Conservation (phyloP, 352 stramenopile species). For the Elongisporangium senticosum region DNA sequence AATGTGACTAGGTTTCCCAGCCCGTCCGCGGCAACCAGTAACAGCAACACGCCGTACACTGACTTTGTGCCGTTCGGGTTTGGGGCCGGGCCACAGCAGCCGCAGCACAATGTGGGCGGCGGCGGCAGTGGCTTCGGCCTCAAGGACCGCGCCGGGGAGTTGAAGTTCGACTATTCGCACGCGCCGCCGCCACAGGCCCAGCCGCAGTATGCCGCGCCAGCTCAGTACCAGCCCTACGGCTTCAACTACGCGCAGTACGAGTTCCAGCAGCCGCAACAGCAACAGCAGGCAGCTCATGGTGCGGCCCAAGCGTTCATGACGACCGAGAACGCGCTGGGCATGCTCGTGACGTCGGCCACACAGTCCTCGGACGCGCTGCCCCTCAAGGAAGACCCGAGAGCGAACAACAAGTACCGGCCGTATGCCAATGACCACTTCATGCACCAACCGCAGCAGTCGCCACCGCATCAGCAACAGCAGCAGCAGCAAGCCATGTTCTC, state of each 20-base stretch:
- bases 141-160: background rate
- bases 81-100: background rate
- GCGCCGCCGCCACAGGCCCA: conserved; percentile 19
- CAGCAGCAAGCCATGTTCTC: conserved; percentile 13
- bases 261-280: conserved; percentile 17
- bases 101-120: conserved; percentile 1
- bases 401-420: conserved; percentile 29
- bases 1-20: too few species aligned
- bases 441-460: conserved; percentile 20
- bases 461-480: conserved; percentile 21
- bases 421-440: conserved; percentile 21
- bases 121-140: conserved; percentile 2
- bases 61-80: too few species aligned
- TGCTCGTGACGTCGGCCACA: conserved; percentile 53
- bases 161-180: conserved; percentile 19
- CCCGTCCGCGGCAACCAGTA: too few species aligned
- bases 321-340: conserved; percentile 36
- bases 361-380: conserved; percentile 23
- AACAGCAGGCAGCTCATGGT: conserved; percentile 13
- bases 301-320: conserved; percentile 17
- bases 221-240: conserved; percentile 21
- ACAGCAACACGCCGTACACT: too few species aligned
- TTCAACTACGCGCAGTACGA: conserved; percentile 24
- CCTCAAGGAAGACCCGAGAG: conserved; percentile 28
- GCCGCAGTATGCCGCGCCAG: conserved; percentile 2